Evolutionary conservation across 306 rosid genomes (phyloP), one percentile per base, ranked within the genome.

Genomic region (Aeschynomene evenia): DNA sequence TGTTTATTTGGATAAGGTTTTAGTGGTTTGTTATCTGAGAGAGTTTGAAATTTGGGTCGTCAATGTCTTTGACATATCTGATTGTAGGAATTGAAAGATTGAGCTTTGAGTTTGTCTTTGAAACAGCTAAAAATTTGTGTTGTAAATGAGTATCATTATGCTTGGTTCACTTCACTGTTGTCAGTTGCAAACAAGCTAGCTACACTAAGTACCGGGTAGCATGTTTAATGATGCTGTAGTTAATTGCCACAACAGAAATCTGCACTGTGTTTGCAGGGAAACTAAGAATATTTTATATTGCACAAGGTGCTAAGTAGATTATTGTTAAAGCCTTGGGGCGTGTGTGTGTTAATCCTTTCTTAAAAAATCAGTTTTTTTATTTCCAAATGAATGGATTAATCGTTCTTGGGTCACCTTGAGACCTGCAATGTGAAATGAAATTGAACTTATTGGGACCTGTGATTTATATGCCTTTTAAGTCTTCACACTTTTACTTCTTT

Each of bases 391-490:
- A 6, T 62, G 5, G 19, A 22, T 54, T n/a, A 37, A 40, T 49
- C 42, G 11, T 55, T 57, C 59, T 15, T 63, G 40, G 8, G 40
- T 34, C 40, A 20, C 58, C 60, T 56, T 21, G 56, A 37, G 37
- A 60, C 20, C 21, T 28, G 33, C 29, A 10, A 28, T 24, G 29
- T 26, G 66, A 56, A 69, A 9, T 73, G 72, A 52, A 64, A 64
- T 31, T 57, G 26, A 15, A 31, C 49, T 21, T 28, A 4, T 62
- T 42, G 56, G 68, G 58, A 50, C 22, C 15, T 28, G 39, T 33
- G 65, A 42, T 77, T 65, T 6, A 9, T 63, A 40, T 59, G 50
- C 13, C 36, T 66, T 59, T 39, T 13, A 16, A 5, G 28, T 34
- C 43, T 49, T 4, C 43, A 31, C 42, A 31, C 50, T 31, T 70